Evolutionary conservation across 805 yeast species (phyloP).

Genomic region (Torulaspora microellipsoides): DNA sequence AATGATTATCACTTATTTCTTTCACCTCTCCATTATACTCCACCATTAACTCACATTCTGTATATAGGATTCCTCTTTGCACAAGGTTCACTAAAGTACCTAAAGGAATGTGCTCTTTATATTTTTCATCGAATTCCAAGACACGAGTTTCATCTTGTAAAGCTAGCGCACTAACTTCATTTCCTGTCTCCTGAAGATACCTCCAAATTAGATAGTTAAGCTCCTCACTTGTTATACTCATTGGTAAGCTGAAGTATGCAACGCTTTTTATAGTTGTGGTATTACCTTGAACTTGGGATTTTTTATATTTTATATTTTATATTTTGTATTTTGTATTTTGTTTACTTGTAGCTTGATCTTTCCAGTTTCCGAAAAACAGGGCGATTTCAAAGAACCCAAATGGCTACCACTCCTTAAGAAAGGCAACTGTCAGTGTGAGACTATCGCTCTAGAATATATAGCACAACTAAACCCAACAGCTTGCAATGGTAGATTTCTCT

Average conservation of each 20-base stretch:
- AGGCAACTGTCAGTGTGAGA: too few species aligned
- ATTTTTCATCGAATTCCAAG: constrained; percentile 48
- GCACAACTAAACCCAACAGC: too few species aligned
- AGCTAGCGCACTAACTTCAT: constrained; percentile 72
- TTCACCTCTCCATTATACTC: constrained; percentile 33
- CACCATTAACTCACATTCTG: constrained; percentile 61
- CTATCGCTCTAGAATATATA: too few species aligned
- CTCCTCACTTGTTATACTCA: constrained; percentile 81
- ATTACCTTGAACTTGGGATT: too few species aligned
- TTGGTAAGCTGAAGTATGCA: constrained; percentile 22
- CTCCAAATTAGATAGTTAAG: constrained; percentile 91
- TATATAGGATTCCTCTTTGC: constrained; percentile 78
- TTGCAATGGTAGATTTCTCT: constrained; percentile 34
- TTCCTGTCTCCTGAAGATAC: constrained; percentile 81
- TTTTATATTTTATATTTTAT: too few species aligned
- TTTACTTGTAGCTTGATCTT: too few species aligned
- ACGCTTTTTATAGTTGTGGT: too few species aligned
- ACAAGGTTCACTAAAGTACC: constrained; percentile 79
- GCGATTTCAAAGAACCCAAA: too few species aligned
- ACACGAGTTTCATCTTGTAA: constrained; percentile 70
- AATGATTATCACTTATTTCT: constrained; percentile 23
- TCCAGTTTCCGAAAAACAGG: too few species aligned
- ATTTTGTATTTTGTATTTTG: too few species aligned
- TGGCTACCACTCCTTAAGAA: too few species aligned
- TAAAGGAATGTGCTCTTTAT: constrained; percentile 53